Evolutionary conservation across 176 grass and related monocot species (phyloP).

Genomic region (Eragrostis nindensis): DNA sequence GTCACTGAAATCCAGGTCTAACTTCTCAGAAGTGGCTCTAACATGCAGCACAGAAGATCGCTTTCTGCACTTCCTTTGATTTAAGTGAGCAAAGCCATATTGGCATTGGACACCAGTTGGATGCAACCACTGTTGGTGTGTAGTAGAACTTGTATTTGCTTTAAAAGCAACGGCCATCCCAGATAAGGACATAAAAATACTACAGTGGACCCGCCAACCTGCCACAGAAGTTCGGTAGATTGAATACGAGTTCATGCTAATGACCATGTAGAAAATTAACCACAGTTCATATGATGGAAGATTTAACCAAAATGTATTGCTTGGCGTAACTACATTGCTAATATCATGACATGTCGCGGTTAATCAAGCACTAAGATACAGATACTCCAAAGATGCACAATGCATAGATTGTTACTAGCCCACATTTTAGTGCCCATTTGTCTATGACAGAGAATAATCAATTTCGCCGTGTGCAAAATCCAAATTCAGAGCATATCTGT

Average conservation of each 20-base stretch:
- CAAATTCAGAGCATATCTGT: neutral
- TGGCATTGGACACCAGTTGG: conserved; percentile 11
- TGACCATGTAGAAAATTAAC: neutral
- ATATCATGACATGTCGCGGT: neutral
- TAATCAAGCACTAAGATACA: neutral
- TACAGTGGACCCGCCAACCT: neutral
- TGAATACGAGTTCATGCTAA: neutral
- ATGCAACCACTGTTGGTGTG: conserved; percentile 5
- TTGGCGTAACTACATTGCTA: neutral
- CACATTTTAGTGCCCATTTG: neutral
- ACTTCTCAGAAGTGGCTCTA: conserved; percentile 40
- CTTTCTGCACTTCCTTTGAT: conserved; percentile 42
- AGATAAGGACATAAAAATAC: conserved; percentile 29
- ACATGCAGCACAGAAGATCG: conserved; percentile 10
- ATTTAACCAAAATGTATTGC: neutral
- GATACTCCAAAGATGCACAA: neutral
- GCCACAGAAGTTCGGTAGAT: conserved; percentile 22
- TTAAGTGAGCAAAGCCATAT: conserved; percentile 50
- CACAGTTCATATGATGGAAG: neutral
- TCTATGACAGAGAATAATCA: neutral
- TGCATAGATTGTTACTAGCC: neutral
- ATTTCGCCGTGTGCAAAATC: neutral
- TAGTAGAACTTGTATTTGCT: conserved; percentile 33
- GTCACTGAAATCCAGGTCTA: conserved; percentile 73
- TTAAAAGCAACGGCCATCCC: conserved; percentile 51